Conservation (phyloP, 495 filamentous ascomycete species). For the Chaetomium fimeti region DNA sequence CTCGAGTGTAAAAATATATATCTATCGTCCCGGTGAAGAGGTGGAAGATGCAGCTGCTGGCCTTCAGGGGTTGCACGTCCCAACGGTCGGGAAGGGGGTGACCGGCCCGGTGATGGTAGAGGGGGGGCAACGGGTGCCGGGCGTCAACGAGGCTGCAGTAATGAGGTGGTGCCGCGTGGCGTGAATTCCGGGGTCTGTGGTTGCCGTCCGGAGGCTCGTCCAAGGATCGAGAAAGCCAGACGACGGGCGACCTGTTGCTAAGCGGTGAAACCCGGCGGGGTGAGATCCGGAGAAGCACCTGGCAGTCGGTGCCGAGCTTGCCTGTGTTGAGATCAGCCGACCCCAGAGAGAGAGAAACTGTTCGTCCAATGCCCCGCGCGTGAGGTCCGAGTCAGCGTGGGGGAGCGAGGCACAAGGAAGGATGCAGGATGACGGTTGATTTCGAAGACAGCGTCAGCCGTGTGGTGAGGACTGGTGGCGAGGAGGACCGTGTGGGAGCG, state of each 20-base stretch:
- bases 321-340: slow-evolving; percentile 10
- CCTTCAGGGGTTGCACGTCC: not conserved
- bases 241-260: not conserved
- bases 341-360: not conserved
- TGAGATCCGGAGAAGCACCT: not conserved
- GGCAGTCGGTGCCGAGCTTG: slow-evolving; percentile 6
- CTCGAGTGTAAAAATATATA: not conserved
- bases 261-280: slow-evolving; percentile 10
- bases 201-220: slow-evolving; percentile 3
- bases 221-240: not conserved
- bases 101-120: slow-evolving; percentile 3
- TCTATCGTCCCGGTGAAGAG: not conserved
- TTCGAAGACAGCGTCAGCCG: not conserved
- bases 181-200: slow-evolving; percentile 10
- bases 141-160: not conserved
- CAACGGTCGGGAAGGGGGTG: not conserved
- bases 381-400: slow-evolving; percentile 3
- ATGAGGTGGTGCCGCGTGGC: slow-evolving; percentile 10
- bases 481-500: not conserved
- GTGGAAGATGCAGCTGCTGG: not conserved
- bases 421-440: not conserved
- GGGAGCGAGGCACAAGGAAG: slow-evolving; percentile 6
- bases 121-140: not conserved
- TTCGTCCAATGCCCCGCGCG: slow-evolving; percentile 12
- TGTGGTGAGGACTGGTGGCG: not conserved